Evolutionary conservation across 2,329 filamentous ascomycete species (phyloP), one percentile per base, ranked within the genome.

Genomic region (Thelonectria olida): DNA sequence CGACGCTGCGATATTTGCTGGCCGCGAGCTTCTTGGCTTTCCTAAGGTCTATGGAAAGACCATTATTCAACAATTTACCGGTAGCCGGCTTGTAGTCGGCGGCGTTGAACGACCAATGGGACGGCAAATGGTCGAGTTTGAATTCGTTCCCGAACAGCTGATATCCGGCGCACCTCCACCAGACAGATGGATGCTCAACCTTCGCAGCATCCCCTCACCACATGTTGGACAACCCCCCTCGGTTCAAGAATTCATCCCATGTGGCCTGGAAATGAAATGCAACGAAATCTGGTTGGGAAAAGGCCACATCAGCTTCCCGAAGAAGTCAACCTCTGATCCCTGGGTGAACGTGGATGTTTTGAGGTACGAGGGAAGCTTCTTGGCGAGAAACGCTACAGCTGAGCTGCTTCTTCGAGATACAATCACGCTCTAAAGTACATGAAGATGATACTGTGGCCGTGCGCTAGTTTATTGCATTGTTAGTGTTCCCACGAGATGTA

Each of bases 41-140:
- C 55, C 60, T 23, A 62, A 62, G 31, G 60, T 62, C 23, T 50
- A 34, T 20, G 60, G 60, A 17, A 62, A 54, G 31, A 50, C 54
- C 4, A 19, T 25, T 0, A 62, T 62, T 53, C 22, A 62, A 10
- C n/a, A 54, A 13, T 39, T 53, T 4, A 62, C 59, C 5, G 59
- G 59, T 28, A 44, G 49, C 23, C 54, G 49, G 2, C 42, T 62
- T n/a, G 27, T 54, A 3, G 8, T 36, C 15, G 59, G 59, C 17
- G 34, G 45, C 12, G 36, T 55, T 4, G 55, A 62, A 22, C 59
- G 59, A 27, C 59, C 59, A 2, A n/a, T 36, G 5, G 55, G 59
- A 27, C 44, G 55, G 17, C 28, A 36, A 3, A 39, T 62, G 28
- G 31, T 62, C 20, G 55, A 54, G 39, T 62, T 62, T 51, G 55